Evolutionary conservation across 495 filamentous ascomycete species (phyloP).

Genomic region (Daldinia caldariorum): DNA sequence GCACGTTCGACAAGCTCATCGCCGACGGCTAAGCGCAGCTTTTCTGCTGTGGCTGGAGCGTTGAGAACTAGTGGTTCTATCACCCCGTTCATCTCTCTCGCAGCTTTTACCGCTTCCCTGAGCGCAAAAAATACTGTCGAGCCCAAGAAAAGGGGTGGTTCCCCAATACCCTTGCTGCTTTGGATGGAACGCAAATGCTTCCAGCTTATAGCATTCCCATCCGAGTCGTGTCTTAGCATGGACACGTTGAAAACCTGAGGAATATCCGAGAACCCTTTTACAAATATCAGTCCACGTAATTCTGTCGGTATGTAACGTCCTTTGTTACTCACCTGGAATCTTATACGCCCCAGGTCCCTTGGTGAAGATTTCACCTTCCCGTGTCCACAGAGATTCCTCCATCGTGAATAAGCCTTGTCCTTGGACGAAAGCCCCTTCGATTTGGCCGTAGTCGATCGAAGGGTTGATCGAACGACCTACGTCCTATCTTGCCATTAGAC

Average conservation of each 20-base stretch:
- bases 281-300: background rate
- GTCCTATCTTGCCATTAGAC: conserved; percentile 48
- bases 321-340: conserved; percentile 63
- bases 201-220: conserved; percentile 78
- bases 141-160: conserved; percentile 87
- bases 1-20: conserved; percentile 78
- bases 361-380: conserved; percentile 78
- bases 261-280: conserved; percentile 74
- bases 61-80: conserved; percentile 59
- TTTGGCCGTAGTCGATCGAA: conserved; percentile 87
- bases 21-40: conserved; percentile 73
- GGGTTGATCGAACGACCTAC: conserved; percentile 88
- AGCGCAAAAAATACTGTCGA: conserved; percentile 83
- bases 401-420: conserved; percentile 87
- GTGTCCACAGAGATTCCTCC: conserved; percentile 83
- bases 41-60: conserved; percentile 77
- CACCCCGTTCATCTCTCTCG: conserved; percentile 68
- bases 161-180: conserved; percentile 75
- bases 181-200: conserved; percentile 87
- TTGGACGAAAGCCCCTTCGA: conserved; percentile 87
- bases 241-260: conserved; percentile 86
- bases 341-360: conserved; percentile 82
- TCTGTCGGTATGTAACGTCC: conserved; percentile 49
- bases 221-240: conserved; percentile 60
- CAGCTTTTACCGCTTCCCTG: conserved; percentile 74